Evolutionary conservation across 371 early-diverging fungal species (phyloP), one percentile per base, ranked within the genome.

Genomic region (Apophysomyces elegans): DNA sequence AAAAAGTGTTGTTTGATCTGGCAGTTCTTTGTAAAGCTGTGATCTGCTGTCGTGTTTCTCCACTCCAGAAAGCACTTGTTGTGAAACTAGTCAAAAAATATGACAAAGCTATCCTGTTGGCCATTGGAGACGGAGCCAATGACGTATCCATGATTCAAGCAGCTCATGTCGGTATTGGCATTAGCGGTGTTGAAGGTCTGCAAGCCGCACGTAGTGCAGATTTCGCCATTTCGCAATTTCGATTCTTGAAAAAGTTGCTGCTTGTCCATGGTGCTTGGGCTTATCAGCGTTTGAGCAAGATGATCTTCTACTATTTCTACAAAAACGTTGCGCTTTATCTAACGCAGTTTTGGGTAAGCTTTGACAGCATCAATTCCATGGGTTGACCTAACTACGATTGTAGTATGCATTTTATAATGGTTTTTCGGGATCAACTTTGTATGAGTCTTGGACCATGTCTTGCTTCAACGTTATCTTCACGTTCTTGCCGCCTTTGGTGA

Each of bases 131-230:
- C 78, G 99, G 99, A 56, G 98, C 98, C 43, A 99, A 99, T 74
- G 99, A 99, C 77, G 97, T 99, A 5, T 88, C 92, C 32, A 99
- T 99, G 99, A 93, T 99, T 65, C 94, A 96, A 78, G 95, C 95
- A 21, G 96, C 99, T 6, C 96, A 98, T 73, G 96, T 99, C 0
- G 93, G 93, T 66, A 90, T 99, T 21, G 99, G 99, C 63, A 99
- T 99, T 67, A 93, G 92, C 63, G 99, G 99, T 57, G 89, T 93
- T 64, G 99, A 99, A 76, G 99, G 99, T 46, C 85, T 96, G 16
- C 98, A 97, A 68, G 99, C 99, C 7, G 93, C 97, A 18, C 90
- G 99, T 38, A 90, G 95, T 64, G 92, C 98, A 0, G 99, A 99
- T 82, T 98, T 96, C 76, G 93, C 96, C 39, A 94, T 99, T 61